Base-by-base conservation (phyloP, 495 filamentous ascomycete species). In the Podospora fimiseda region DNA sequence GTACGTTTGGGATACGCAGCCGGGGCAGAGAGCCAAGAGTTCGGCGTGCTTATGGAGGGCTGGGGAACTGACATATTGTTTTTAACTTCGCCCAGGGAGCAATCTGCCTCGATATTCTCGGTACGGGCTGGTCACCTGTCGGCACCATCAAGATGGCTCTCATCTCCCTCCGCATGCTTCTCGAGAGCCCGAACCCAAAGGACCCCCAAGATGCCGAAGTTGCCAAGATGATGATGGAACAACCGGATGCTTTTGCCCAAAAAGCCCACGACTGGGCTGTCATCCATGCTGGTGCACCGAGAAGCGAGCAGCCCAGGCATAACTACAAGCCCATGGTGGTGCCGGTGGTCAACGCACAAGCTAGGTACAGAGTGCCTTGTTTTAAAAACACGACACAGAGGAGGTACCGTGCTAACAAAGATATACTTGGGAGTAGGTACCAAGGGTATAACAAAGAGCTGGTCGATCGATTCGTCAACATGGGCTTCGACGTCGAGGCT, bases 171-270 rank as follows among this genome's bases (percentile, higher is more conserved):
- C 92, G 96, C 67, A 92, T 88, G 41, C 82, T 98, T 9, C 87
- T 98, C 60, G 89, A 86, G 71, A 87, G 87, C 9, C 93, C 93
- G 1, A 93, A 98, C 69, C 93, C 93, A 7, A 93, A 92, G 57
- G 93, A 98, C 61, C 93, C 93, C 2, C 93, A 98, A 70, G 93
- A 98, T 66, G 90, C 90, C 33, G 91, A 96, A 68, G 93, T 97
- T 2, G 93, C 93, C 5, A 82, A 79, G 56, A 95, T 95, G 91
- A 78, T 97, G 62, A 78, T 96, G 19, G 77, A 82, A 9, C 78
- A 84, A 38, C 88, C 88, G 0, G 79, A 85, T 44, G 82, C 84
- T 46, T 98, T 96, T 56, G 82, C 88, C 46, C 80, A 83, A 38
- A 84, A 88, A 55, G 93, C 93, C 0, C 79, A 90, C 44, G 87